Evolutionary conservation across 225 moss, liverwort and hornwort genomes (phyloP), one percentile per base, ranked within the genome.

Genomic region (Antitrichia curtipendula): DNA sequence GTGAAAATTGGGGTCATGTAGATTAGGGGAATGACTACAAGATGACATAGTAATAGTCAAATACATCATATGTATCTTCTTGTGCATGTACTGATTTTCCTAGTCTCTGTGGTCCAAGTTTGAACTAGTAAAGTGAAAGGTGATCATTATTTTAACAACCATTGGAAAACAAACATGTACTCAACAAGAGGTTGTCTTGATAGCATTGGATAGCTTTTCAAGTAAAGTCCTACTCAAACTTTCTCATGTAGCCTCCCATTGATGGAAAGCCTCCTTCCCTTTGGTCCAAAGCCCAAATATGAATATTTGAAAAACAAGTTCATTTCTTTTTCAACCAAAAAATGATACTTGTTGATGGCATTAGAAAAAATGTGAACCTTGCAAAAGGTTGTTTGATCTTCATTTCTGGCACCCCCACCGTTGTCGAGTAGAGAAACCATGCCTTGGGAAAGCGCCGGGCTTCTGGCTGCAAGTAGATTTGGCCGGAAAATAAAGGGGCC

Each of bases 51-150:
- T 73, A 19, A 12, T 19, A 12, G 19, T 49, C 10, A 31, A 20
- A 12, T 20, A 31, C 2, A 2, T 74, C 47, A 71, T 9, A 2
- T 27, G 16, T 16, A 9, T 62, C 27, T 7, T 49, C 7, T 49
- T 32, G 9, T 49, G 1, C 0, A 0, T 20, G n/a, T n/a, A n/a
- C n/a, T n/a, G 16, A 0, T 34, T 32, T 50, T 4, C 2, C 1
- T 34, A 13, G 13, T 75, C 14, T 21, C 1, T 5, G 4, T 0
- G 1, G 5, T 1, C 34, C 13, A 75, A 52, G 22, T 52, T 50
- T 75, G 22, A 17, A 45, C 3, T 17, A 28, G 10, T 17, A 10
- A 72, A 47, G 1, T 29, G 10, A 8, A 29, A 45, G 3, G 16
- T 16, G 9, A 17, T 29, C 6, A 29, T 18, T 21, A n/a, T 66